Conservation (phyloP, 2,329 filamentous ascomycete species). For the Xylariaceae sp. region DNA sequence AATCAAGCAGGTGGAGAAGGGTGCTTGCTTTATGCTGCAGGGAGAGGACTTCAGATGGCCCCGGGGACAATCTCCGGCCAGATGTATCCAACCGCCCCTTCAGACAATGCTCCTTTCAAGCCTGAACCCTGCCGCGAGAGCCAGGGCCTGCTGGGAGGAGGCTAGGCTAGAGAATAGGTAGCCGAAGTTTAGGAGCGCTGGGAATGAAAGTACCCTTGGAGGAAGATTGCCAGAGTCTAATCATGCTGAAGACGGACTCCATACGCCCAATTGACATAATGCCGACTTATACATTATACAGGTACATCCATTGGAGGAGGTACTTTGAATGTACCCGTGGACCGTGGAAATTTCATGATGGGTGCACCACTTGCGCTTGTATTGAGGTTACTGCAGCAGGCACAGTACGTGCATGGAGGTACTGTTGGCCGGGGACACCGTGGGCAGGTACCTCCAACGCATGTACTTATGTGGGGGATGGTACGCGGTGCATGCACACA, state of each 20-base stretch:
- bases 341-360: not conserved
- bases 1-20: slow-evolving; percentile 8
- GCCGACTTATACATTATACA: not conserved
- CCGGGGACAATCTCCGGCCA: slow-evolving; percentile 10
- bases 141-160: not conserved
- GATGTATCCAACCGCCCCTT: slow-evolving; percentile 4
- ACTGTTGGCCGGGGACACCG: too few species aligned
- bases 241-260: not conserved
- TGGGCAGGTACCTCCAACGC: too few species aligned
- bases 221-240: not conserved
- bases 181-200: not conserved
- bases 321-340: not conserved
- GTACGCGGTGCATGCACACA: not conserved
- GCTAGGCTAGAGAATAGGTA: too few species aligned
- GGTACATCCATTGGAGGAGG: not conserved
- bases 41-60: not conserved
- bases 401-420: too few species aligned
- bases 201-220: not conserved
- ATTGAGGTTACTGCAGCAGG: too few species aligned
- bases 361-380: too few species aligned
- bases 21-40: not conserved
- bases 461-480: too few species aligned
- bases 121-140: slow-evolving; percentile 6
- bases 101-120: slow-evolving; percentile 1
- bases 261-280: not conserved